Evolutionary conservation across 768 basidiomycete species (phyloP), one percentile per base, ranked within the genome.

Genomic region (Amanita polypyramis): DNA sequence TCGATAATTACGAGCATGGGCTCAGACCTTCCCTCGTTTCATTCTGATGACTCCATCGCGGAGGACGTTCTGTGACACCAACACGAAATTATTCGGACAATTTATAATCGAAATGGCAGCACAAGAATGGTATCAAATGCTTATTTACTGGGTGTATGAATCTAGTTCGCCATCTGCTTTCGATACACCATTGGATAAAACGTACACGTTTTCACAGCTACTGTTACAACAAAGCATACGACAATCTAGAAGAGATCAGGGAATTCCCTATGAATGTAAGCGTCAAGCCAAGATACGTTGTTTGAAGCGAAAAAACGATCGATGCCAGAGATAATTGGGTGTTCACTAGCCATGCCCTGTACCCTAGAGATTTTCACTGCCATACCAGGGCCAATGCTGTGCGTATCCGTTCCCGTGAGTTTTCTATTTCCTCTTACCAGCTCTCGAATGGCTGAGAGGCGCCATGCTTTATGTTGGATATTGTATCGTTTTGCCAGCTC

Each of bases 401-500:
- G 51, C 19, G 52, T 58, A 21, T 70, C 68, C 23, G 56, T 54
- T 4, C 54, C 14, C n/a, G 43, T 51, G 15, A 65, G 52, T 2
- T 58, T 51, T 30, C 57, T 54, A 10, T 51, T 45, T 11, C 61
- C 55, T 36, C 37, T 51, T 1, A 57, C 57, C 23, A 68, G 52
- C 7, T 58, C 55, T 8, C 43, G 52, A 43, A 66, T 55, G 17
- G 63, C 65, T 8, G 55, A 48, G 19, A 65, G 33, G 5, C 68
- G 54, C 67, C 71, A 72, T 3, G 47, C 29, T 9, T 56, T 45
- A 7, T 34, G 4, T 17, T 21, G 19, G 11, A 73, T 61, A 14
- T 62, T 56, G 39, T 61, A 61, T 32, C 58, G 51, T 9, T 56
- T 52, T 2, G 64, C 65, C 2, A 70, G 54, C 2, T 43, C 44